These are phyloP conservation scores for Verticillium longisporum DNA, from an alignment of 2,329 filamentous ascomycete genomes.

Conservation along the genomic window DNA sequence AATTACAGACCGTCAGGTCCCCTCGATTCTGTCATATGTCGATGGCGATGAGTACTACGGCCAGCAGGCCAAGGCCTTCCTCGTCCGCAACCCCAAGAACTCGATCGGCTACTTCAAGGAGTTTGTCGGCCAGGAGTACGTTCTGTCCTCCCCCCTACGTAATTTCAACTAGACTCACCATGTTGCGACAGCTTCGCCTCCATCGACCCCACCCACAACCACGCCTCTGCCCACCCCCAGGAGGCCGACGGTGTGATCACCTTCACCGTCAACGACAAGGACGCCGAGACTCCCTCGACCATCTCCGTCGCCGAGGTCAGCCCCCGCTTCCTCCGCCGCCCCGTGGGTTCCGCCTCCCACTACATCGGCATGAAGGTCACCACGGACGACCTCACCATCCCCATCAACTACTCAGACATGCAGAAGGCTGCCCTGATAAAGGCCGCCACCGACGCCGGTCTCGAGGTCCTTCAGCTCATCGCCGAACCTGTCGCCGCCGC, in stretches of 20 bases:
- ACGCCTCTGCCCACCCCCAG: slow-evolving; percentile 85
- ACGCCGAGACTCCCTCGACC: slow-evolving; percentile 55
- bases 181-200: slow-evolving; percentile 64
- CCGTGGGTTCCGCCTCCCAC: slow-evolving; percentile 78
- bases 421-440: slow-evolving; percentile 76
- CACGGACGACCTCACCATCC: slow-evolving; percentile 89
- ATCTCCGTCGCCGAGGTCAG: slow-evolving; percentile 75
- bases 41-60: slow-evolving; percentile 96
- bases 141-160: slow-evolving; percentile 3
- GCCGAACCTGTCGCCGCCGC: slow-evolving; percentile 83
- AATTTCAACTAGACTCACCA: slow-evolving; percentile 9
- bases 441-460: slow-evolving; percentile 70
- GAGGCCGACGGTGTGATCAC: slow-evolving; percentile 65
- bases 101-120: slow-evolving; percentile 95
- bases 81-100: slow-evolving; percentile 87
- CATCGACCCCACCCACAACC: slow-evolving; percentile 92
- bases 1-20: slow-evolving; percentile 83
- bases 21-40: slow-evolving; percentile 88
- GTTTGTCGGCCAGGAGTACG: slow-evolving; percentile 87
- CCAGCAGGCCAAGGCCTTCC: slow-evolving; percentile 87
- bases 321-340: slow-evolving; percentile 75
- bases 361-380: slow-evolving; percentile 91
- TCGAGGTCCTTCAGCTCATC: slow-evolving; percentile 91
- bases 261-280: slow-evolving; percentile 78
- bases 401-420: slow-evolving; percentile 84